Evolutionary conservation across 805 yeast species (phyloP), one percentile per base, ranked within the genome.

Genomic region (Spencermartinsiella europaea): DNA sequence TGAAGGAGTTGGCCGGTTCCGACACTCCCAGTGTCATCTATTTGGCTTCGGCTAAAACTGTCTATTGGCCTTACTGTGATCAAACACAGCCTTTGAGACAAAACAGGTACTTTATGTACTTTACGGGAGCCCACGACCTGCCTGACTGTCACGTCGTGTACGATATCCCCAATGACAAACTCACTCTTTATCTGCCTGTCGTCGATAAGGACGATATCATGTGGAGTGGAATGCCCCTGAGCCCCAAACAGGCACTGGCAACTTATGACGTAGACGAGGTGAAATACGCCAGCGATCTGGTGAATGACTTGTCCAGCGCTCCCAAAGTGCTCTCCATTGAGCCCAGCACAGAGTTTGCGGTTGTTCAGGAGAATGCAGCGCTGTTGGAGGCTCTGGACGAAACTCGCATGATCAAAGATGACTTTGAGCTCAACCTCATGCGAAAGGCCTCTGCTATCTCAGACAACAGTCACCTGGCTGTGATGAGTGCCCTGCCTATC

Each of bases 201-300:
- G 73, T 91, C 34, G 96, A 89, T 60, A 68, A 75, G 37, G 98
- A 93, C 38, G 96, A 87, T 61, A 84, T 91, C 36, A 84, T 93
- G 88, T 91, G 99, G 99, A 82, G 93, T 48, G 99, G 99, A 0
- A 60, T 83, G 65, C 99, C 99, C 3, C 52, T 87, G 44, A 69
- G 78, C 34, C 52, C 73, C 2, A 81, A 82, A 40, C 81, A 83
- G 16, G 96, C 96, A 0, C 45, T 64, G 41, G 61, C 69, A 17
- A 73, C 71, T 50, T 91, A 68, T 56, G 96, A 91, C 58, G 90
- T 88, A 25, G 98, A 93, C 63, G 83, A 79, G 37, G 95, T 90
- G 40, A 64, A 77, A 47, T 85, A 83, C 57, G 75, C 73, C 8
- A 57, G 65, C n/a, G 80, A 77, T 3, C 59, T 89, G 39, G 65